Base-by-base conservation (phyloP, 305 asterid species). In the Lippia alba region DNA sequence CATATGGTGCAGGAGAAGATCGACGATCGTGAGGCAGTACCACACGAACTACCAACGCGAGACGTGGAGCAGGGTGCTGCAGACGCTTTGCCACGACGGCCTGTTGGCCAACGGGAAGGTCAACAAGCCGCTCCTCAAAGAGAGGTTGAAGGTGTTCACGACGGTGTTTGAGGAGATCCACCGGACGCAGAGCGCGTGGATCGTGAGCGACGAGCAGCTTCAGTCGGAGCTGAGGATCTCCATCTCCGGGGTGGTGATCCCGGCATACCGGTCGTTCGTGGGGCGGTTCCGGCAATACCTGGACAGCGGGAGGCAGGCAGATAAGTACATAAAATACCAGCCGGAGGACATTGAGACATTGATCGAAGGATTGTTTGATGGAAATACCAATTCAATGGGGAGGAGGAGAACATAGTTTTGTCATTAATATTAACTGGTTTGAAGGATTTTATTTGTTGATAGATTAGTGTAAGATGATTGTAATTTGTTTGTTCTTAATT, bases 1-100 rank as follows among this genome's bases (percentile, higher is more conserved):
- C 77, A 84, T 73, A 0, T 92, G 98, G 98, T 92, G 91, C 73
- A 67, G 98, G 81, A 75, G 86, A 57, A 75, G 90, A 60, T 92
- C 98, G 10, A 83, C 95, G 9, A 86, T 81, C 30, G 96, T 92
- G 68, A 67, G 98, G 56, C 85, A 79, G 48, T 86, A 80, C 74
- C 98, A 92, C 76, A 92, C 91, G 79, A 89, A 81, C 60, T 92
- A 92, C 66, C 97, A 89, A 20, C 71, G 97, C 24, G 97, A 90
- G 77, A 87, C 96, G 19, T 92, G 97, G 96, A 83, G 76, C 1
- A 84, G 84, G 48, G 83, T 92, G 44, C 18, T 90, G 67, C 90
- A 81, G 19, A 75, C 83, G 5, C 61, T 92, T 65, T 79, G 53
- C 56, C 97, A 87, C 11, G 97, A 90, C 0, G 95, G 96, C 1